phyloP scores from a whole-genome alignment of 805 yeast genomes.

The Schwanniomyces polymorphus region DNA sequence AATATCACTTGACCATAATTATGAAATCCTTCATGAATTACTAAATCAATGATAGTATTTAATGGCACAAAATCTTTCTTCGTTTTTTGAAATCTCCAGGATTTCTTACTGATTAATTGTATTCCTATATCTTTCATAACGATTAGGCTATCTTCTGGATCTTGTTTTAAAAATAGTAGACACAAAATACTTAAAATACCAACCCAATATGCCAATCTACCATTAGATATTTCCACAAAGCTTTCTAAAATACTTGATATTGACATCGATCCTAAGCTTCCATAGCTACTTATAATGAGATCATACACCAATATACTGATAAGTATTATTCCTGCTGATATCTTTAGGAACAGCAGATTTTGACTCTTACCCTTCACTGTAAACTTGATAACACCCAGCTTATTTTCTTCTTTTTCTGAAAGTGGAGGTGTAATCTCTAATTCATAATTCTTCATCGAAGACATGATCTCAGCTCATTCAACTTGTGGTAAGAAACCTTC shows the following conservation, averaged over 20 bases:
- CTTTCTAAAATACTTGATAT: background rate
- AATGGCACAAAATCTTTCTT: constrained; percentile 52
- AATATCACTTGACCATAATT: constrained; percentile 64
- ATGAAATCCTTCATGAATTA: constrained; percentile 74
- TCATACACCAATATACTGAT: constrained; percentile 2
- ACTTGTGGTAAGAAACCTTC: background rate
- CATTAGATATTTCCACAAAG: background rate
- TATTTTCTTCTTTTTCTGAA: constrained; percentile 8
- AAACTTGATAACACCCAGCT: constrained; percentile 16
- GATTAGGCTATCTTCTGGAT: constrained; percentile 42
- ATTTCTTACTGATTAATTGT: constrained; percentile 36
- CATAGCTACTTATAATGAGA: background rate
- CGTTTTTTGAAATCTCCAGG: constrained; percentile 19
- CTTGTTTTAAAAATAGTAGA: constrained; percentile 24
- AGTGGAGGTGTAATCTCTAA: constrained; percentile 25
- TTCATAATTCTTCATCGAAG: constrained; percentile 27
- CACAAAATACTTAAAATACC: constrained; percentile 7
- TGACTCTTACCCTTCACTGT: constrained; percentile 8
- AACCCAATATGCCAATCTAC: background rate
- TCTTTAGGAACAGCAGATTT: background rate
- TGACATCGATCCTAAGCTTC: background rate
- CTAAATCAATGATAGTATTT: constrained; percentile 58
- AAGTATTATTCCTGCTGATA: constrained; percentile 4
- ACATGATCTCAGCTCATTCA: constrained; percentile 14
- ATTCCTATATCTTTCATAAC: constrained; percentile 49